Conservation (phyloP, 176 grass and related monocot genomes). For the Triticum urartu region DNA sequence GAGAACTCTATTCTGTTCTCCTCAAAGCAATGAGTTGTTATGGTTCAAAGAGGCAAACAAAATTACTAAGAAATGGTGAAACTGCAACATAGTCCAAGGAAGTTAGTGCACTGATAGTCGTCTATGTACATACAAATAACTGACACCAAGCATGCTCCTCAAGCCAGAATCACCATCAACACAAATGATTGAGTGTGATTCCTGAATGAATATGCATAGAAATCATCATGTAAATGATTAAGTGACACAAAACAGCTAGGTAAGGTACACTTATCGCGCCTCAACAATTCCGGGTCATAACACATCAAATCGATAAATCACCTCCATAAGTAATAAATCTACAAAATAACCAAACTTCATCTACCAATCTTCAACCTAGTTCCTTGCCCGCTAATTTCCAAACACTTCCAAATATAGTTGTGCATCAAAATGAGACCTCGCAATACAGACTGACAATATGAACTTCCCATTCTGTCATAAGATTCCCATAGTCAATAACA, state of each 20-base stretch:
- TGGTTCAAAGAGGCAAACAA: background rate
- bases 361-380: background rate
- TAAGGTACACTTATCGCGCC: background rate
- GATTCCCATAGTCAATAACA: background rate
- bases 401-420: background rate
- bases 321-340: background rate
- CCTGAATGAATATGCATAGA: background rate
- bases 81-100: background rate
- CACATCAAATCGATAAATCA: background rate
- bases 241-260: background rate
- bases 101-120: background rate
- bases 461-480: background rate
- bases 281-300: background rate
- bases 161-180: background rate
- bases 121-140: background rate
- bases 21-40: background rate
- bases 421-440: background rate
- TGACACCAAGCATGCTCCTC: background rate
- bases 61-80: background rate
- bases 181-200: background rate
- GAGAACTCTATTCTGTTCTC: background rate
- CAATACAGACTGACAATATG: background rate
- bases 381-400: background rate
- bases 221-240: slow-evolving; percentile 12
- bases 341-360: background rate